Base-by-base conservation (phyloP, 2,329 filamentous ascomycete genomes). In the Amesomyces nigricolor region DNA sequence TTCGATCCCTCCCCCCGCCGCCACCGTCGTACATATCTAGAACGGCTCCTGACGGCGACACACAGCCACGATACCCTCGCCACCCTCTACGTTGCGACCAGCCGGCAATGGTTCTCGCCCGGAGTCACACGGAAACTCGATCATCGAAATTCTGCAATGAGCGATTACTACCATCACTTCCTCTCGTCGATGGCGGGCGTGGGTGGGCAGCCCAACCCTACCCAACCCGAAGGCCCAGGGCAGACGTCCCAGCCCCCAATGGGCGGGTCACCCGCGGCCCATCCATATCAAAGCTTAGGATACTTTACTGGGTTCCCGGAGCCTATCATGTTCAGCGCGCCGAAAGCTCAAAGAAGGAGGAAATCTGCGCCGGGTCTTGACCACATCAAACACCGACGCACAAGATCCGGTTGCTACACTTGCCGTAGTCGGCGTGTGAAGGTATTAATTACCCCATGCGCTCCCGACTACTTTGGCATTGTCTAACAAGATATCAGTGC, bases 351-450 rank as follows among this genome's bases (percentile, higher is more conserved):
- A 48, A 75, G 78, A 63, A 73, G 79, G 49, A 75, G 78, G 54
- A 82, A 81, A 61, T 79, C 78, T 1, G 65, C 72, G 9, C 68
- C 74, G 2, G 77, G 75, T 3, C 60, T 75, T 47, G 88, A 95
- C 59, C 86, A 88, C 66, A 87, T 95, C 63, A 97, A 97, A 72
- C 92, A 97, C 70, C 87, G 91, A 59, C 84, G 94, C 63, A 97
- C 94, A 43, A 81, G 94, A 64, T 96, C 91, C 61, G 94, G 94
- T 29, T 99, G 94, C 73, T 96, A 78, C 62, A 97, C 91, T 46
- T 99, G 94, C 71, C 82, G 94, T 57, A 86, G 86, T 65, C 82
- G 94, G 62, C 83, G 94, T 70, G 91, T 97, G 50, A 97, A 87
- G 78, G 83, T 85, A 74, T 49, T 13, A 17, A 74, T 49, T 13